These are phyloP conservation scores for Ceratocystis smalleyi DNA, from an alignment of 2,329 filamentous ascomycete species.

Conservation along the genomic window DNA sequence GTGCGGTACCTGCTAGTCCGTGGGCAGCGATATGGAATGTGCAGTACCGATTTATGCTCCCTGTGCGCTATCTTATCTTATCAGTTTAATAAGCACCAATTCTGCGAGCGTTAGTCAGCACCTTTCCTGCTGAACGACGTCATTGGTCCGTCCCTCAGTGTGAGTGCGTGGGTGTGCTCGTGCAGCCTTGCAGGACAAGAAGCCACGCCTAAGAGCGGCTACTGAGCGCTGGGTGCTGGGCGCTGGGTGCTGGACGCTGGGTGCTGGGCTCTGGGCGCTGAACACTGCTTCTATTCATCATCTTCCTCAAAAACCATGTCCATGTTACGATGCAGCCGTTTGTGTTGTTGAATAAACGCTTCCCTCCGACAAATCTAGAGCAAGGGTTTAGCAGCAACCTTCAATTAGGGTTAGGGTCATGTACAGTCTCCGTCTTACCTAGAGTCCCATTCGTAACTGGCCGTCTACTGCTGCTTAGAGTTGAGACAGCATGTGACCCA, in stretches of 20 bases:
- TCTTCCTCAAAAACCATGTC: no score
- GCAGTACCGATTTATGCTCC: slow-evolving; percentile 9
- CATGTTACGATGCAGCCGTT: no score
- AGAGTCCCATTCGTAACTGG: background rate
- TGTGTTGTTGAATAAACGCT: background rate
- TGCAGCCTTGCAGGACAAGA: no score
- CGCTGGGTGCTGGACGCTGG: no score
- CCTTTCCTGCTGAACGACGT: slow-evolving; percentile 1
- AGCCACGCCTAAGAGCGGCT: no score
- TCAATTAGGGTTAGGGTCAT: background rate
- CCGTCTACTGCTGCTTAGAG: background rate
- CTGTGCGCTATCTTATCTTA: slow-evolving; percentile 15
- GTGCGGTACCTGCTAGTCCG: background rate
- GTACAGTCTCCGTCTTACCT: background rate
- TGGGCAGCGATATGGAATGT: background rate
- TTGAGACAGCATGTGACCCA: background rate
- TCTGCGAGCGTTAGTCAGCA: background rate
- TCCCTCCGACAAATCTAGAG: background rate
- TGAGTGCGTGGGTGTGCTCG: no score
- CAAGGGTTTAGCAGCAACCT: background rate
- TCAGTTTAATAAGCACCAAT: slow-evolving; percentile 7
- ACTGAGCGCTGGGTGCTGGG: no score
- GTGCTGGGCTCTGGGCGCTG: no score
- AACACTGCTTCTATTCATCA: no score
- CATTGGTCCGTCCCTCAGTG: slow-evolving; percentile 2